These are phyloP conservation scores for Zalerion maritima DNA, from an alignment of 495 filamentous ascomycete species.

Conservation along the genomic window DNA sequence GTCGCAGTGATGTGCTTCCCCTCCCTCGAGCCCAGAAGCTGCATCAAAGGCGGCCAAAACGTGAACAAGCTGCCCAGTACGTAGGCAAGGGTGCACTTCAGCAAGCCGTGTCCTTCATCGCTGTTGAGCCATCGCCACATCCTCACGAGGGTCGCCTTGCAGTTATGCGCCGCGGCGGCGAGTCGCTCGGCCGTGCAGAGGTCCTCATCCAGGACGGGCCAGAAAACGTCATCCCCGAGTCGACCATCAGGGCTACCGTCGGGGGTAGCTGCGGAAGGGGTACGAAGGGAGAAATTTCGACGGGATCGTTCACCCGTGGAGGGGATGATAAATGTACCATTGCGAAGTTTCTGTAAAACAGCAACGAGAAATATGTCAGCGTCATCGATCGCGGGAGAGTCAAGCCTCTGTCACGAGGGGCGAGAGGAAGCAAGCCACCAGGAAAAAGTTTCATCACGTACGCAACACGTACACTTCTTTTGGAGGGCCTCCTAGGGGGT, in stretches of 20 bases:
- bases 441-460: too few relatives aligned
- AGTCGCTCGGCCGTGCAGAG: conserved; percentile 13
- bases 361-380: neutral
- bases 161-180: conserved; percentile 15
- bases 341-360: conserved; percentile 34
- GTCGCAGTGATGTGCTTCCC: conserved; percentile 94
- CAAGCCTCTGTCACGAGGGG: neutral
- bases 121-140: conserved; percentile 30
- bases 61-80: conserved; percentile 77
- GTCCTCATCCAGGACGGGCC: conserved; percentile 1
- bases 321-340: conserved; percentile 47
- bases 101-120: conserved; percentile 51
- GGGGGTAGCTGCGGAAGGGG: conserved; percentile 11
- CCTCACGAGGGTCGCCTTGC: conserved; percentile 9
- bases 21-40: conserved; percentile 68
- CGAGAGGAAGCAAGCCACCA: neutral
- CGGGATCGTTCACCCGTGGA: conserved; percentile 44
- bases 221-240: conserved; percentile 1
- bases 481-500: conserved; percentile 20
- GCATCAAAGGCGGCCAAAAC: conserved; percentile 59
- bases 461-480: conserved; percentile 22
- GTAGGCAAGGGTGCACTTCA: conserved; percentile 93
- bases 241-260: conserved; percentile 12
- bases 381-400: neutral
- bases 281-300: conserved; percentile 41